Percentiles rank a stretch among this genome's conserved stretches.
These are phyloP conservation scores for Endocladia muricata DNA, from an alignment of 31 red algal genomes.

Conservation along the genomic window DNA sequence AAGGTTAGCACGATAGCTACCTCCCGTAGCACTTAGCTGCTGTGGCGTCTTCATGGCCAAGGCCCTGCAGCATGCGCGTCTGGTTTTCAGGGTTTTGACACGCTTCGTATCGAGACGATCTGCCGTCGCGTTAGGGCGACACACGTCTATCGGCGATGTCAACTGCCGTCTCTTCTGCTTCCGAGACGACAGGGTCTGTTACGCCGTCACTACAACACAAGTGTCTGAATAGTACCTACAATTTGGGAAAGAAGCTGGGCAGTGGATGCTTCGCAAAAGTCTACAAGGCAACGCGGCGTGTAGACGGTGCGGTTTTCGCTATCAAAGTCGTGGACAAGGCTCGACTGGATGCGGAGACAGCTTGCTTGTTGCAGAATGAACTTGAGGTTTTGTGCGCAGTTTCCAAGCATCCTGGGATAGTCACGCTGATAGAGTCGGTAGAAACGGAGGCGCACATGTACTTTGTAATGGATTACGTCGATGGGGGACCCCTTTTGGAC, in stretches of 20 bases:
- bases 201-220: too few relatives aligned
- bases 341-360: conserved; percentile 39
- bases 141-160: too few relatives aligned
- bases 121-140: too few relatives aligned
- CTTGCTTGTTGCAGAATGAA: conserved; percentile 58
- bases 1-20: too few relatives aligned
- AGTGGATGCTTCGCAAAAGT: conserved; percentile 73
- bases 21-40: too few relatives aligned
- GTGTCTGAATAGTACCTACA: conserved; percentile 35
- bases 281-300: conserved; percentile 41
- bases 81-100: too few relatives aligned
- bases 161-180: too few relatives aligned
- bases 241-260: conserved; percentile 36
- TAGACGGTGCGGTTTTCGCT: conserved; percentile 25
- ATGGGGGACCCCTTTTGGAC: conserved; percentile 73
- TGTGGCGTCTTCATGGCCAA: too few relatives aligned
- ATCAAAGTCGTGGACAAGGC: conserved; percentile 72
- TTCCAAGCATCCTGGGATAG: conserved; percentile 63
- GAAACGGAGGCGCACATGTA: conserved; percentile 61
- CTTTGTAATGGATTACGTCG: conserved; percentile 70
- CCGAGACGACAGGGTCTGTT: too few relatives aligned
- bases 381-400: conserved; percentile 51
- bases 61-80: too few relatives aligned
- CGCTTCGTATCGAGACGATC: too few relatives aligned
- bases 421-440: conserved; percentile 44